Conservation (phyloP, 306 rosid species). For the Cucumis cinereus region DNA sequence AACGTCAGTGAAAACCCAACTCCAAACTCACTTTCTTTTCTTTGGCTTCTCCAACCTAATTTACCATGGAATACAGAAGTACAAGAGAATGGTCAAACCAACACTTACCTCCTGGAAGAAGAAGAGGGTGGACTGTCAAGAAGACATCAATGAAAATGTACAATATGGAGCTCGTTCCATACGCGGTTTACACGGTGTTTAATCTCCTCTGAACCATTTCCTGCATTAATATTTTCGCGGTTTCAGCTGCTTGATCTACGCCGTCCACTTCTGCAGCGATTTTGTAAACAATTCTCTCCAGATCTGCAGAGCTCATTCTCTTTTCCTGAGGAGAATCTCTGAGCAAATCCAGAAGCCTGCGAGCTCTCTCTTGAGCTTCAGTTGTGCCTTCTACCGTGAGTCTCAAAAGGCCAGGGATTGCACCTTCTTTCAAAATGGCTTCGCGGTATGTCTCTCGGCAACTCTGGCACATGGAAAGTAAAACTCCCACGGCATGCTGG, state of each 20-base stretch:
- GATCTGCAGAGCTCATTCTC: constrained; percentile 39
- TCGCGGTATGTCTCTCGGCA: constrained; percentile 66
- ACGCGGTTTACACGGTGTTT: constrained; percentile 43
- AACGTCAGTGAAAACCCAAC: neutral
- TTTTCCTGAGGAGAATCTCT: constrained; percentile 65
- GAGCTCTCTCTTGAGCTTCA: constrained; percentile 64
- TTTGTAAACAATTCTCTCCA: constrained; percentile 68
- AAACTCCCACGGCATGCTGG: constrained; percentile 67
- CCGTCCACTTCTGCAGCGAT: constrained; percentile 70
- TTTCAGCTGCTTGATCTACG: constrained; percentile 69
- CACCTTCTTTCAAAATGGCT: constrained; percentile 78
- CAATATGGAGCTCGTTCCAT: constrained; percentile 36
- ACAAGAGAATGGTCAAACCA: neutral
- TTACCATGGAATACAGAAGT: neutral
- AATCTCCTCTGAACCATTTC: constrained; percentile 79
- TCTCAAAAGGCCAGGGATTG: constrained; percentile 74
- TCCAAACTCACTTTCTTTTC: neutral
- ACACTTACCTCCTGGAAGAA: neutral
- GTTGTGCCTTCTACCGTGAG: constrained; percentile 76
- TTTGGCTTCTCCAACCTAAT: neutral
- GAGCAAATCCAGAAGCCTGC: constrained; percentile 57
- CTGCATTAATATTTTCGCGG: constrained; percentile 49
- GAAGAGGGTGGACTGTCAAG: neutral
- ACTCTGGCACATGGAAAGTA: constrained; percentile 57
- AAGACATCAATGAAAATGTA: constrained; percentile 11